Percentiles rank a stretch among this genome's conserved stretches.
phyloP scores from a whole-genome alignment of 176 grass and related monocot species.

The Hordeum marinum region DNA sequence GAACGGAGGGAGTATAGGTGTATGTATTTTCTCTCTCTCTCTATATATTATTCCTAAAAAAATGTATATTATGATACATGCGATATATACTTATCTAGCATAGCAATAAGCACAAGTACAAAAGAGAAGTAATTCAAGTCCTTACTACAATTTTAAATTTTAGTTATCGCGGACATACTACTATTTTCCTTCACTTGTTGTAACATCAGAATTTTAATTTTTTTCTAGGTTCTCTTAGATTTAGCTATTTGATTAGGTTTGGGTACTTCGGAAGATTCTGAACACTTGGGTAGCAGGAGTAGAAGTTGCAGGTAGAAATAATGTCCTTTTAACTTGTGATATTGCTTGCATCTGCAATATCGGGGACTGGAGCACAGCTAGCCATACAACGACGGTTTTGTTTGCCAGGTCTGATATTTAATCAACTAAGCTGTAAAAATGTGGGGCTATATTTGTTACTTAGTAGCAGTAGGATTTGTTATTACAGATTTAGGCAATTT shows the following conservation, averaged over 20 bases:
- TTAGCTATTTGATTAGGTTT: conserved; percentile 1
- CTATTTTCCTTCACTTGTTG: background rate
- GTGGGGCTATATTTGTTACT: background rate
- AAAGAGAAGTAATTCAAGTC: background rate
- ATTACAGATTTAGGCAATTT: background rate
- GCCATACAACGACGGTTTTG: background rate
- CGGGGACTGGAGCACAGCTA: background rate
- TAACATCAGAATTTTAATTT: background rate
- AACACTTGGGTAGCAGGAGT: background rate
- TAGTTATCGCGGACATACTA: background rate
- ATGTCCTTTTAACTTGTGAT: background rate
- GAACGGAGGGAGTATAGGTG: no score
- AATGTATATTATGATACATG: background rate
- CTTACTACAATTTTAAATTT: background rate
- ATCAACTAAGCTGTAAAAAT: background rate
- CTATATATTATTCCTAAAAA: background rate
- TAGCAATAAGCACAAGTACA: background rate
- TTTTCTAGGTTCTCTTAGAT: background rate
- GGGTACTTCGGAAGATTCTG: background rate
- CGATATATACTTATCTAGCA: background rate
- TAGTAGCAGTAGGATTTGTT: background rate
- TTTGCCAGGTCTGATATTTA: background rate
- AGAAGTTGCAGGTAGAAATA: conserved; percentile 12
- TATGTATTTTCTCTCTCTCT: no score
- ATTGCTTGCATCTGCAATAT: background rate